Evolutionary conservation across 768 basidiomycete species (phyloP).

Genomic region (Boletellus sp.): DNA sequence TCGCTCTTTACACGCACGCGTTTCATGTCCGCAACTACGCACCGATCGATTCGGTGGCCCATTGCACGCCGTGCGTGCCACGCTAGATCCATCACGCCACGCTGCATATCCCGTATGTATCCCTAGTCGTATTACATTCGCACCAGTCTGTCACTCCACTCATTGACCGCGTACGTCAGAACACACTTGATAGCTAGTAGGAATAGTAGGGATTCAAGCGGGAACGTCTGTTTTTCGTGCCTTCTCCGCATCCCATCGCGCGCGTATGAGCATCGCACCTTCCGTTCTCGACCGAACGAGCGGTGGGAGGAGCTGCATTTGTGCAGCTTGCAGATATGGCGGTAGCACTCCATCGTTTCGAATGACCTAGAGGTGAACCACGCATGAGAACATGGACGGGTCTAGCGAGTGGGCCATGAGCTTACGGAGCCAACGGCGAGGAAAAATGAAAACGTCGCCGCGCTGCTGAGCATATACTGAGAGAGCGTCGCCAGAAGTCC

Average conservation of each 20-base stretch:
- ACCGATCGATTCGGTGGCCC: constrained; percentile 20
- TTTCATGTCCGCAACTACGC: constrained; percentile 14
- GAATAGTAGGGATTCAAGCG: constrained; percentile 12
- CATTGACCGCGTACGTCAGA: constrained; percentile 9
- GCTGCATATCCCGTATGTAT: constrained; percentile 19
- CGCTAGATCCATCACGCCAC: constrained; percentile 10
- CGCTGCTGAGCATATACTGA: constrained; percentile 98
- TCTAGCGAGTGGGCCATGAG: neutral
- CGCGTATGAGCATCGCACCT: constrained; percentile 65
- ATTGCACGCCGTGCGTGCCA: constrained; percentile 25
- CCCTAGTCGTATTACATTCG: constrained; percentile 12
- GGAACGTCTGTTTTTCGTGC: constrained; percentile 19
- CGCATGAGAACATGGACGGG: constrained; percentile 4
- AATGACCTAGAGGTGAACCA: constrained; percentile 60
- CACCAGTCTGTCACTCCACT: constrained; percentile 8
- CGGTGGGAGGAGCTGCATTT: constrained; percentile 53
- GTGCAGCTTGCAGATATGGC: constrained; percentile 60
- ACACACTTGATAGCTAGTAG: constrained; percentile 7
- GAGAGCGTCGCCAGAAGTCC: constrained; percentile 89
- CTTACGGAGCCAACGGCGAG: constrained; percentile 88
- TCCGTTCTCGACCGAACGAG: constrained; percentile 62
- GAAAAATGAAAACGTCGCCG: constrained; percentile 97
- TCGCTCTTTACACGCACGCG: constrained; percentile 3
- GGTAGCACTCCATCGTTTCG: constrained; percentile 69
- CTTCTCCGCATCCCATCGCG: constrained; percentile 71